Evolutionary conservation across 306 rosid genomes (phyloP).

Genomic region (Cucurbita pepo): DNA sequence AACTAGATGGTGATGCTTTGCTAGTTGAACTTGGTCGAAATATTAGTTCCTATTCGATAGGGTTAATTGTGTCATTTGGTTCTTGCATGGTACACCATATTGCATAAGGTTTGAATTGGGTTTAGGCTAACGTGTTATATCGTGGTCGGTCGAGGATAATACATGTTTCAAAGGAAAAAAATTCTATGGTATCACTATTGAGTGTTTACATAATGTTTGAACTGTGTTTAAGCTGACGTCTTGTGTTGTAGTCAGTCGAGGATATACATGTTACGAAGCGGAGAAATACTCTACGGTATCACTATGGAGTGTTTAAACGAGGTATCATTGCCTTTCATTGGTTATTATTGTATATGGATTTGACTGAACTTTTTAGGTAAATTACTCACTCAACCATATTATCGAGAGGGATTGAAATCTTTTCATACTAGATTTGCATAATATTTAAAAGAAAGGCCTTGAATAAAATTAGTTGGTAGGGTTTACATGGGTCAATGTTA

Average conservation of each 20-base stretch:
- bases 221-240: too few species aligned
- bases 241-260: too few species aligned
- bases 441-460: not conserved
- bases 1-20: not conserved
- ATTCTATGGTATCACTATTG: too few species aligned
- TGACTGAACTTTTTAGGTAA: not conserved
- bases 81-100: not conserved
- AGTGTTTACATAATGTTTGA: too few species aligned
- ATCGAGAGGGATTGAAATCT: not conserved
- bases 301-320: too few species aligned
- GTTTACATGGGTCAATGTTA: too few species aligned
- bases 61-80: not conserved
- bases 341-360: not conserved
- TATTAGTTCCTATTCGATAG: not conserved
- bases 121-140: too few species aligned
- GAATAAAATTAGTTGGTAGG: not conserved
- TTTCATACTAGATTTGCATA: not conserved
- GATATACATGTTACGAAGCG: too few species aligned
- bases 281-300: too few species aligned
- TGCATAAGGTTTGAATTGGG: too few species aligned
- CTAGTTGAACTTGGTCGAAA: not conserved
- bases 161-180: too few species aligned
- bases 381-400: not conserved
- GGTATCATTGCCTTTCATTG: not conserved
- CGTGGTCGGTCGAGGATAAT: too few species aligned